These are phyloP conservation scores for Litsea cubeba DNA, from an alignment of 164 flowering plant genomes.

Conservation along the genomic window DNA sequence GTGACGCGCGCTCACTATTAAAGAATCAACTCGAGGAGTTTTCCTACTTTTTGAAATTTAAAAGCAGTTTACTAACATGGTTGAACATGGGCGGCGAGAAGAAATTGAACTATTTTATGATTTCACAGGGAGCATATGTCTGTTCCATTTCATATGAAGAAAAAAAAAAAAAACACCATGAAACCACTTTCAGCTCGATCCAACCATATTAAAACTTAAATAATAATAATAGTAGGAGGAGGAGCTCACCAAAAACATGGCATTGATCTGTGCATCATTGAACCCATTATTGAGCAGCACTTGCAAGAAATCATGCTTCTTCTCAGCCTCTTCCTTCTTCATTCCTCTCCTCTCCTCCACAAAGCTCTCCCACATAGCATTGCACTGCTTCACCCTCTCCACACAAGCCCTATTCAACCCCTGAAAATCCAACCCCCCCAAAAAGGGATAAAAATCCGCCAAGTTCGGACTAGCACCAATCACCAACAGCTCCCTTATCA, in stretches of 20 bases:
- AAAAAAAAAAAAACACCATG: background rate
- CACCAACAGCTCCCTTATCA: conserved; percentile 12
- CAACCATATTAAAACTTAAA: too few species aligned
- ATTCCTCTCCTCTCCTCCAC: conserved; percentile 27
- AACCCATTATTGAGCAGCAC: conserved; percentile 20
- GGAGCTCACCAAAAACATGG: conserved; percentile 24
- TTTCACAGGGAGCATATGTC: too few species aligned
- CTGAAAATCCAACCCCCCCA: conserved; percentile 25
- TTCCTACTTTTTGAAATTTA: too few species aligned
- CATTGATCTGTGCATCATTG: conserved; percentile 24
- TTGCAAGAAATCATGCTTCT: conserved; percentile 26
- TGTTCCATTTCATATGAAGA: too few species aligned
- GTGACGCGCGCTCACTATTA: too few species aligned
- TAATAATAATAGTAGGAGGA: background rate
- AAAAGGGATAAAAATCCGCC: conserved; percentile 29
- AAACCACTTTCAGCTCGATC: too few species aligned
- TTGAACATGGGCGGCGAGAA: too few species aligned
- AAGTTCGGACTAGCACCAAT: conserved; percentile 22
- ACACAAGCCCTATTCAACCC: conserved; percentile 16
- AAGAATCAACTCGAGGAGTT: too few species aligned
- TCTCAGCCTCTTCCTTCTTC: background rate
- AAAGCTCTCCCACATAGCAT: conserved; percentile 22
- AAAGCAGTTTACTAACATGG: too few species aligned
- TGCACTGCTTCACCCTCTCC: conserved; percentile 3
- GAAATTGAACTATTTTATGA: too few species aligned